Base-by-base conservation (phyloP, 2,329 filamentous ascomycete species). In the Calycina herbarum region DNA sequence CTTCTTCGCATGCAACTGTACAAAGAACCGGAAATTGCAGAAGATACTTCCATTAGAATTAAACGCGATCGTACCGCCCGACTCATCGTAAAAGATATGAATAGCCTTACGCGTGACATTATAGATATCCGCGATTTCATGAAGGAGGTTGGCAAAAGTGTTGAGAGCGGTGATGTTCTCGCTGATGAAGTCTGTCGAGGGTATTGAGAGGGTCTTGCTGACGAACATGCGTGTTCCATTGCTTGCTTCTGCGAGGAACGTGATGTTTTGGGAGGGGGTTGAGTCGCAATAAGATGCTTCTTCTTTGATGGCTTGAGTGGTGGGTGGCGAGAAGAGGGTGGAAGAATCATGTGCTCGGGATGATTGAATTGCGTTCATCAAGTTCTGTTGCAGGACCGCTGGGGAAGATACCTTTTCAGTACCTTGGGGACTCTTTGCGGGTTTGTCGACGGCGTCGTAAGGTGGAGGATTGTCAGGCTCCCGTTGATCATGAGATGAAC, bases 11-110 rank as follows among this genome's bases (percentile, higher is more conserved):
- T 98, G 94, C 38, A 97, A 79, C 73, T 94, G 88, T 67, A 90
- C 79, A 77, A 94, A 98, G 81, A 92, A 97, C 20, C 92, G 85
- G 69, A 96, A 85, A 75, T 99, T 99, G 82, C 93, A 97, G 80
- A 98, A 99, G 35, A 99, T 86, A 73, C 90, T 92, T 45, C 94
- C 94, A 48, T 84, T 86, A 8, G 86, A 85, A 76, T 99, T 99
- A 82, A 99, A 99, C 0, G 94, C 95, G 68, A 99, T 97, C 0
- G 93, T 94, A 64, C 86, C 86, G 4, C 93, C 91, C 2, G 81
- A 78, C 51, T 89, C 86, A 72, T 97, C 94, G 73, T 93, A 93
- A 79, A 94, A 98, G 61, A 98, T 90, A 76, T 96, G 94, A 65
- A 98, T 77, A 2, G 88, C 87, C 38, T 85, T 82, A 0, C 85